Conservation (phyloP, 768 basidiomycete species). For the Mycena kentingensis region DNA sequence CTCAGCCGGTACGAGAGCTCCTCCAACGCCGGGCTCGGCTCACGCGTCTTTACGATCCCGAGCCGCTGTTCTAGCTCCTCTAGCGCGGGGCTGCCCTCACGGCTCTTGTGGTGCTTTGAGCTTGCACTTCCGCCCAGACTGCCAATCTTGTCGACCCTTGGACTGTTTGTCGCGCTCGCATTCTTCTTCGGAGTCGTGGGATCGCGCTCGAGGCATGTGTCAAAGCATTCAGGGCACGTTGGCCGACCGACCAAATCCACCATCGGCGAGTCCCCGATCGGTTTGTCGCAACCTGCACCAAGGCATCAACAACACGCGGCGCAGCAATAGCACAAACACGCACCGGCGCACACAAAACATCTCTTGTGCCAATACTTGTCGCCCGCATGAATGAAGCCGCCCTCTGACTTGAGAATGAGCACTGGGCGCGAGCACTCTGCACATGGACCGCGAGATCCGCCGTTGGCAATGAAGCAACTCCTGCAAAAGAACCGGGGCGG, state of each 20-base stretch:
- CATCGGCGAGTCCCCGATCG: slow-evolving; percentile 74
- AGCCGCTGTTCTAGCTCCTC: slow-evolving; percentile 66
- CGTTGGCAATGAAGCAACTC: slow-evolving; percentile 67
- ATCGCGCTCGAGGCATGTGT: slow-evolving; percentile 65
- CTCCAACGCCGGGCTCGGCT: slow-evolving; percentile 56
- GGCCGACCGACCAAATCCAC: slow-evolving; percentile 83
- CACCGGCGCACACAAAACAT: slow-evolving; percentile 66
- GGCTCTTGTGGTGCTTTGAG: slow-evolving; percentile 37
- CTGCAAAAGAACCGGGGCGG: slow-evolving; percentile 70
- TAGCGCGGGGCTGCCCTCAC: slow-evolving; percentile 61
- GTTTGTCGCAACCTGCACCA: slow-evolving; percentile 59
- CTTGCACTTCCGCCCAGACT: slow-evolving; percentile 51
- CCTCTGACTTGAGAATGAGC: slow-evolving; percentile 73
- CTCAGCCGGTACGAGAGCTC: slow-evolving; percentile 50
- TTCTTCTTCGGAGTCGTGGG: slow-evolving; percentile 47
- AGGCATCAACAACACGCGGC: not conserved
- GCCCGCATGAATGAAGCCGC: slow-evolving; percentile 71
- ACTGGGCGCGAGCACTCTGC: slow-evolving; percentile 69
- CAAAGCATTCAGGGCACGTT: slow-evolving; percentile 80
- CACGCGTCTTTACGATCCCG: slow-evolving; percentile 55
- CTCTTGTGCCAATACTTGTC: slow-evolving; percentile 79
- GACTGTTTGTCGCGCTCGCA: slow-evolving; percentile 32
- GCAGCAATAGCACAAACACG: not conserved
- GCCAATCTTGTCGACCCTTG: slow-evolving; percentile 32
- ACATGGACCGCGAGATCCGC: slow-evolving; percentile 79